phyloP scores from a whole-genome alignment of 225 moss, liverwort and hornwort genomes.

The Asterella californica region DNA sequence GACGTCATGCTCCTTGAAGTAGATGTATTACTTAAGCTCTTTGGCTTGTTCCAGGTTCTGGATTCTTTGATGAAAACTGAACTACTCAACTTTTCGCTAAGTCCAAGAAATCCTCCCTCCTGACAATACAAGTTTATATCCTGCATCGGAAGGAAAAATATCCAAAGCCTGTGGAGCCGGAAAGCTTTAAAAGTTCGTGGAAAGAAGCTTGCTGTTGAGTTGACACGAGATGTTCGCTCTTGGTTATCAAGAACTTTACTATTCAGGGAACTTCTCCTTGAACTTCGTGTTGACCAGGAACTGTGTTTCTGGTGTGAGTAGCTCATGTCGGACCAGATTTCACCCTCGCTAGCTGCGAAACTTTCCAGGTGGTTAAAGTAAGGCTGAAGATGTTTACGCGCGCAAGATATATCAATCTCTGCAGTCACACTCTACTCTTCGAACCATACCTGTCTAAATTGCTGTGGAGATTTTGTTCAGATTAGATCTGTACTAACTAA shows the following conservation, averaged over 20 bases:
- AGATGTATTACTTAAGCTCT: conserved; percentile 13
- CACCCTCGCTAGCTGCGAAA: background rate
- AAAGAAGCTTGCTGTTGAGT: background rate
- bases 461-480: background rate
- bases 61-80: conserved; percentile 21
- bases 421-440: background rate
- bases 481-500: background rate
- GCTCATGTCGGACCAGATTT: background rate
- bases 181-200: background rate
- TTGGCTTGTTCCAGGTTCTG: conserved; percentile 17
- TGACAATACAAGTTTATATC: background rate
- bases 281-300: background rate
- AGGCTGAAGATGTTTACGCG: background rate
- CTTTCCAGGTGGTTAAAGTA: background rate
- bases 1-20: background rate
- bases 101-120: conserved; percentile 7
- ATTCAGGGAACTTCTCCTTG: background rate
- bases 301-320: background rate
- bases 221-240: background rate
- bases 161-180: background rate
- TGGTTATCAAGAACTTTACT: background rate
- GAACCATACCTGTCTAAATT: background rate
- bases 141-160: conserved; percentile 2
- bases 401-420: background rate
- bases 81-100: conserved; percentile 21